Evolutionary conservation across 139 green algal genomes (phyloP).

Genomic region (Pleodorina starrii): DNA sequence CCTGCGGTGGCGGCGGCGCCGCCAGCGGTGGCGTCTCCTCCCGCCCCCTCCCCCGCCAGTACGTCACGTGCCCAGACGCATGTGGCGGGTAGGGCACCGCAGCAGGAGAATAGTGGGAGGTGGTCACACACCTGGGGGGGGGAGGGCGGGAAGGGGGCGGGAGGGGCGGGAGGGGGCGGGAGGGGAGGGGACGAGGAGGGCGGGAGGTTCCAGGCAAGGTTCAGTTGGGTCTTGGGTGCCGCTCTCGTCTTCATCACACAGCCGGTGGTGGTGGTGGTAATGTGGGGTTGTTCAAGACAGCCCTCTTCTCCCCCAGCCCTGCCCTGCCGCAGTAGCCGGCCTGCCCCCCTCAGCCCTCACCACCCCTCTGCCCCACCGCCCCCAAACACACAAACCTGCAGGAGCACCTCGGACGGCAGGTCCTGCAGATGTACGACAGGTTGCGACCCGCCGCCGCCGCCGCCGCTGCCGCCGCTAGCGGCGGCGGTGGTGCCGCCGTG

Average conservation of each 20-base stretch:
- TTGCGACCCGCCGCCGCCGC: background rate
- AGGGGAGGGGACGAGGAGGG: no score
- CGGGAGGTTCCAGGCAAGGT: no score
- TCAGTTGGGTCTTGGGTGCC: no score
- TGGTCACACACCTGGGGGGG: constrained; percentile 19
- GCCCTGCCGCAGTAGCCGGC: background rate
- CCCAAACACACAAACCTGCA: background rate
- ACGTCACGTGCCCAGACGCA: constrained; percentile 17
- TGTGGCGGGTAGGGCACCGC: constrained; percentile 3
- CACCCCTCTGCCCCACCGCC: background rate
- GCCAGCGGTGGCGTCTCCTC: background rate
- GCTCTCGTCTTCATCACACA: background rate
- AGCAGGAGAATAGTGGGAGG: background rate
- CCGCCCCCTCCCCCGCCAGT: background rate
- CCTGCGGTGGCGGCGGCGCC: background rate
- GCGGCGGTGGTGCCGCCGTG: background rate
- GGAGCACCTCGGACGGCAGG: constrained; percentile 7
- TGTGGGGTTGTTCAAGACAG: background rate
- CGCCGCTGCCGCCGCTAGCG: background rate
- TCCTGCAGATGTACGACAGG: background rate
- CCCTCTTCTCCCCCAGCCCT: background rate
- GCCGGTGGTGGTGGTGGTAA: background rate
- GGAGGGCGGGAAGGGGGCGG: background rate
- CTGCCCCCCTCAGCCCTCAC: background rate
- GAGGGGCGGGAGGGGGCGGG: background rate